A percentile compares a stretch with the other conserved stretches of the same genome.
Conservation (phyloP, 192 early-diverging fungal species). For the Powellomyces hirtus region DNA sequence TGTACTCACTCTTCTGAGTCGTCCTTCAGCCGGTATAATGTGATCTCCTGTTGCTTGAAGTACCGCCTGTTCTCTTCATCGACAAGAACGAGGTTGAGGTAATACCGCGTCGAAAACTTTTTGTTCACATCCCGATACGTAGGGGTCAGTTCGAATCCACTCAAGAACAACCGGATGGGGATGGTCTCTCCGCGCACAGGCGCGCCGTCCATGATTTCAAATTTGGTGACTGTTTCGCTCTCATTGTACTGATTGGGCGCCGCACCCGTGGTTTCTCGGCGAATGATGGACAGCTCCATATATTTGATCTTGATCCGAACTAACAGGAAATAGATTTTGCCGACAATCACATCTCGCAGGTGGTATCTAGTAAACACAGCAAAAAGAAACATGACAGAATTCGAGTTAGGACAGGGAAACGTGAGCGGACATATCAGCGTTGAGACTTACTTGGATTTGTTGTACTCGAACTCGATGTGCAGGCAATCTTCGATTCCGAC, state of each 20-base stretch:
- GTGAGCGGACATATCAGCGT: too few species aligned
- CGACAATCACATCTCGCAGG: conserved; percentile 98
- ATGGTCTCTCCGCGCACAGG: conserved; percentile 96
- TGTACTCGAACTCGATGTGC: conserved; percentile 99
- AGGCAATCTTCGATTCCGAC: conserved; percentile 99
- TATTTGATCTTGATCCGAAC: conserved; percentile 99
- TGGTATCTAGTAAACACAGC: conserved; percentile 69
- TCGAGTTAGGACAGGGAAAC: too few species aligned
- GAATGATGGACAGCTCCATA: conserved; percentile 99
- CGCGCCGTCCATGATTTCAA: conserved; percentile 99
- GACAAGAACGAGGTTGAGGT: conserved; percentile 94
- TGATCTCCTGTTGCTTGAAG: conserved; percentile 96
- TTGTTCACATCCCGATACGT: conserved; percentile 99
- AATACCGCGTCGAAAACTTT: conserved; percentile 98
- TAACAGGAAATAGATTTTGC: conserved; percentile 98
- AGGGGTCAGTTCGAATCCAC: conserved; percentile 98
- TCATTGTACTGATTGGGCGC: conserved; percentile 98
- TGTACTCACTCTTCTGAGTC: conserved; percentile 34
- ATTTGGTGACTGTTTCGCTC: conserved; percentile 97
- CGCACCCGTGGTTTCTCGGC: conserved; percentile 94
- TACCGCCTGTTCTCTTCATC: conserved; percentile 99
- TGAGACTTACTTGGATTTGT: conserved; percentile 83
- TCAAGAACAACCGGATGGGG: conserved; percentile 95
- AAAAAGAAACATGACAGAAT: background rate
- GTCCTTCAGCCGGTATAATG: conserved; percentile 39